Conservation (phyloP, 2,329 filamentous ascomycete species). For the Colletotrichum tanaceti region DNA sequence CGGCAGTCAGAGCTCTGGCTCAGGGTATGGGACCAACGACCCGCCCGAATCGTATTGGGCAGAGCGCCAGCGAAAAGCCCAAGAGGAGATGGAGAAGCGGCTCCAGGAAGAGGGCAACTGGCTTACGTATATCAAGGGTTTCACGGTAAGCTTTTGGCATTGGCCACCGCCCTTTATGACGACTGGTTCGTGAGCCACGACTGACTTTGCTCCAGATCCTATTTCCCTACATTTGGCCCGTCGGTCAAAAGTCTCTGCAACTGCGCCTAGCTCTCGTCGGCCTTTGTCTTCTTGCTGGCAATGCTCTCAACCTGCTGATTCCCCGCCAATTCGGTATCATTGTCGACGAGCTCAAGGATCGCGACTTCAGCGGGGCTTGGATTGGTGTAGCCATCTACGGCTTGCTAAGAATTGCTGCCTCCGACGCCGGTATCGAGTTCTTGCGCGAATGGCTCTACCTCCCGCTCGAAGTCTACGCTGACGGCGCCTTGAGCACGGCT, state of each 20-base stretch:
- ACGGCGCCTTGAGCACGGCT: constrained; percentile 64
- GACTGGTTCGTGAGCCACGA: neutral
- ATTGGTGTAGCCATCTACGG: constrained; percentile 64
- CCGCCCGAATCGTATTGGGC: constrained; percentile 66
- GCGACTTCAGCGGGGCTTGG: constrained; percentile 55
- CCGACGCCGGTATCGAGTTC: constrained; percentile 66
- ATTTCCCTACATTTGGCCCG: constrained; percentile 83
- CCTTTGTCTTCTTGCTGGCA: constrained; percentile 75
- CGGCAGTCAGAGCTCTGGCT: constrained; percentile 43
- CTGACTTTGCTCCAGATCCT: constrained; percentile 66
- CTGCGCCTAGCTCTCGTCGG: constrained; percentile 74
- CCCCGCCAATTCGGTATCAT: constrained; percentile 86
- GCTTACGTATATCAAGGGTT: constrained; percentile 81
- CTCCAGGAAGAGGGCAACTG: constrained; percentile 81
- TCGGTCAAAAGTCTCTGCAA: constrained; percentile 73
- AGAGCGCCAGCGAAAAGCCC: constrained; percentile 63
- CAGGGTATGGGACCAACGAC: constrained; percentile 58
- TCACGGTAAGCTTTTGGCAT: constrained; percentile 59
- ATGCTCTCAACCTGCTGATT: constrained; percentile 79
- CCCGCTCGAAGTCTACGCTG: constrained; percentile 68
- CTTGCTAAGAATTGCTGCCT: constrained; percentile 62
- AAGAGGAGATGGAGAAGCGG: constrained; percentile 72
- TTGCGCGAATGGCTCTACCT: constrained; percentile 67
- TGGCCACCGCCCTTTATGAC: constrained; percentile 13
- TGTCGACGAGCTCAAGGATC: constrained; percentile 70